phyloP scores from a whole-genome alignment of 495 filamentous ascomycete species.

The Patellaria atrata region DNA sequence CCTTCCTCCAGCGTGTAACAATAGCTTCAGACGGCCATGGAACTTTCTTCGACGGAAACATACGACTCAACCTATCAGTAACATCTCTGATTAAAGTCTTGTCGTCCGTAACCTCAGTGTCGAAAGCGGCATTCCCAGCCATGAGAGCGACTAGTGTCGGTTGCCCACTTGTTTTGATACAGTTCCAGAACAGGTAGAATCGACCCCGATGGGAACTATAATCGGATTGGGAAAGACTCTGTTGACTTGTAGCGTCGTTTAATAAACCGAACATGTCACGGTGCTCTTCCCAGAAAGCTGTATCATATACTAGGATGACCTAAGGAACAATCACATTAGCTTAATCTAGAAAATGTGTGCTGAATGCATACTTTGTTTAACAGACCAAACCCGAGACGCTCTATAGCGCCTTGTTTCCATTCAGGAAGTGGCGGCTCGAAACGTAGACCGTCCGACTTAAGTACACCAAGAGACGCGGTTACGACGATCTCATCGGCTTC shows the following conservation, averaged over 20 bases:
- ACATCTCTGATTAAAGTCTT: constrained; percentile 65
- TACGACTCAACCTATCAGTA: constrained; percentile 52
- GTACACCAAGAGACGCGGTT: constrained; percentile 75
- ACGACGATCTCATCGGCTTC: constrained; percentile 77
- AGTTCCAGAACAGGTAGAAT: constrained; percentile 97
- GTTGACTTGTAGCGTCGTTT: constrained; percentile 44
- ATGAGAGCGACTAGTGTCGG: constrained; percentile 85
- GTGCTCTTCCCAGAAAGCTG: constrained; percentile 84
- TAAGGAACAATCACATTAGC: constrained; percentile 12
- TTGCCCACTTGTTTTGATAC: constrained; percentile 71
- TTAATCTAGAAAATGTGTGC: background rate
- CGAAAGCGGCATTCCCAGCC: constrained; percentile 87
- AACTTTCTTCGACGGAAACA: constrained; percentile 47
- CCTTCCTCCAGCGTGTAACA: constrained; percentile 83
- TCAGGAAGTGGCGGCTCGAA: constrained; percentile 76
- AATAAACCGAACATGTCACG: constrained; percentile 90
- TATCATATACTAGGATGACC: constrained; percentile 76
- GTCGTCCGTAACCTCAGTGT: constrained; percentile 64
- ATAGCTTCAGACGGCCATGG: constrained; percentile 75
- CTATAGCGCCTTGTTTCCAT: constrained; percentile 71
- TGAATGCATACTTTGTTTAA: constrained; percentile 57
- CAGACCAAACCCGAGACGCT: constrained; percentile 81
- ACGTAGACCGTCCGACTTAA: constrained; percentile 59
- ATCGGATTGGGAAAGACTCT: constrained; percentile 44
- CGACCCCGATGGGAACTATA: constrained; percentile 56